A percentile compares a stretch with the other conserved stretches of the same genome.
These are phyloP conservation scores for Berberis thunbergii DNA, from an alignment of 164 flowering plant species.

Conservation along the genomic window DNA sequence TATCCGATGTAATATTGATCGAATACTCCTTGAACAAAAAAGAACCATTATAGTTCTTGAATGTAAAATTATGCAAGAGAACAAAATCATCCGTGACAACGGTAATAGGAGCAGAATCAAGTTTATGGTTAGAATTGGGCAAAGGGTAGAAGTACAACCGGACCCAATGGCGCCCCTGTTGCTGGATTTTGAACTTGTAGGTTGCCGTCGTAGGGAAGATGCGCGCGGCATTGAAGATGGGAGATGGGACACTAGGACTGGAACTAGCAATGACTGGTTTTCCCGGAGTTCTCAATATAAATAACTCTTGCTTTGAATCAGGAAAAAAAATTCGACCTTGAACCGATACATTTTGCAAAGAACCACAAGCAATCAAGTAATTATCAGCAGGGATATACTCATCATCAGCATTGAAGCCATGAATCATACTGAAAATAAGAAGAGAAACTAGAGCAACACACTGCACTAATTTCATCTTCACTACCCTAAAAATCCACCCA, in stretches of 20 bases:
- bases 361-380: constrained; percentile 30
- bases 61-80: constrained; percentile 21
- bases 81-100: constrained; percentile 22
- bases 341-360: constrained; percentile 21
- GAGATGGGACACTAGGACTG: constrained; percentile 16
- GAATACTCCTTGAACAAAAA: constrained; percentile 27
- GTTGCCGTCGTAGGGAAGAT: constrained; percentile 14
- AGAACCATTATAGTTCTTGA: constrained; percentile 15
- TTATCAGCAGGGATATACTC: constrained; percentile 19
- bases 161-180: constrained; percentile 26
- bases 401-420: constrained; percentile 11
- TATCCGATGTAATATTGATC: constrained; percentile 22
- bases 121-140: constrained; percentile 12
- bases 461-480: constrained; percentile 5
- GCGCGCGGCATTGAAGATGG: constrained; percentile 20
- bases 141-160: constrained; percentile 26
- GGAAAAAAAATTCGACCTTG: constrained; percentile 22
- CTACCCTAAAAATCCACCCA: constrained; percentile 2
- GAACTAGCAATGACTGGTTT: constrained; percentile 5
- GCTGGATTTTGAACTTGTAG: constrained; percentile 18
- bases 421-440: constrained; percentile 3
- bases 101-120: constrained; percentile 17
- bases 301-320: constrained; percentile 15
- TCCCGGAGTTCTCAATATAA: constrained; percentile 12
- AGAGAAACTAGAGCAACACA: constrained; percentile 7